Evolutionary conservation across 2,329 filamentous ascomycete genomes (phyloP), one percentile per base, ranked within the genome.

Genomic region (Apiospora pterosperma): DNA sequence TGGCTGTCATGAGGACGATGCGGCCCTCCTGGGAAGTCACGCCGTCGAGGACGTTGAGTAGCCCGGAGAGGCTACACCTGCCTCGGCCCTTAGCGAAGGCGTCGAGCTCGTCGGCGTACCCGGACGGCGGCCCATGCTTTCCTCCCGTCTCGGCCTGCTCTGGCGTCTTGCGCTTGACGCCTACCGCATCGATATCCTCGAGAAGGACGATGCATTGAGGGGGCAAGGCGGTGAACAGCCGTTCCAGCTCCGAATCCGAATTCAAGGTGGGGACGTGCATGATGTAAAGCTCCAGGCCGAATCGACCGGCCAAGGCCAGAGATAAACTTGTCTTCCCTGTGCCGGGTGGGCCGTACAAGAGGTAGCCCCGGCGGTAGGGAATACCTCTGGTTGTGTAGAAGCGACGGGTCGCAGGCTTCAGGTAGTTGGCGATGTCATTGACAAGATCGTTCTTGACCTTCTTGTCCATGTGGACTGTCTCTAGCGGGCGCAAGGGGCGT

Each of bases 301-400:
- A 80, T 61, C 87, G 80, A 4, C 90, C 89, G 1, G 91, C 91
- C 8, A 93, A 78, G 1, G 90, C 90, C 70, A 92, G 87, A 39
- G 92, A 91, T 68, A 93, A 91, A 0, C 89, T 91, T 63, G 88
- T 92, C 76, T 93, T 92, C 42, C 91, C 90, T 0, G 89, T 92
- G 0, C 90, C 90, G 0, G 90, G 90, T 2, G 90, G 90, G 0
- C 90, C 90, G 70, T 92, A 86, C 0, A 93, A 81, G 5, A 93
- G 82, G 71, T 92, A 93, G 11, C 90, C 91, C 62, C 90, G 80
- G 12, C 90, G 83, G 72, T 93, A 93, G 0, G 91, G 90, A 65
- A 93, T 92, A 28, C 90, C 90, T 28, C 90, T 85, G 65, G 90
- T 85, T 36, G 89, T 82, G 74, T 93, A 93, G 85, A 90, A 93